phyloP scores from a whole-genome alignment of 768 basidiomycete genomes.

The Aureoboletus auriporus region DNA sequence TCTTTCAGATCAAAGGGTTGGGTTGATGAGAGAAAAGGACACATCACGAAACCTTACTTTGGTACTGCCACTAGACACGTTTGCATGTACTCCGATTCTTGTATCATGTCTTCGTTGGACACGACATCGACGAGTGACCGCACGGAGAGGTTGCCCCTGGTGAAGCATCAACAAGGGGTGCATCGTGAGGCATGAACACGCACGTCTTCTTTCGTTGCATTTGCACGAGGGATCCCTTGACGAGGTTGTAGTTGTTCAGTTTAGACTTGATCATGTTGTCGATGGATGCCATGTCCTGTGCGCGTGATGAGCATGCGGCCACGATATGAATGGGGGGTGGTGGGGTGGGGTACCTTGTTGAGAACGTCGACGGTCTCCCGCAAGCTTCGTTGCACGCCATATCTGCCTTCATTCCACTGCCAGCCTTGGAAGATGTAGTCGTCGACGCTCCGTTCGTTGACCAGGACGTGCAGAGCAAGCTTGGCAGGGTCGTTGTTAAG shows the following conservation, averaged over 20 bases:
- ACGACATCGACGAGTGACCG: constrained; percentile 85
- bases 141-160: constrained; percentile 91
- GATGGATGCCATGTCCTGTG: constrained; percentile 85
- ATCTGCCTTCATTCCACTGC: constrained; percentile 94
- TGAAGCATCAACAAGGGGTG: constrained; percentile 1
- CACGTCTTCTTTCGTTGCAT: constrained; percentile 95
- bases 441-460: constrained; percentile 78
- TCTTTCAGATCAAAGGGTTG: constrained; percentile 38
- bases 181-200: constrained; percentile 21
- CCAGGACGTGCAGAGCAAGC: constrained; percentile 68
- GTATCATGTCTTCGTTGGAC: constrained; percentile 72
- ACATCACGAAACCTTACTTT: constrained; percentile 52
- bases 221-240: constrained; percentile 87
- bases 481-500: constrained; percentile 82
- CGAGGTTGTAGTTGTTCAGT: constrained; percentile 85
- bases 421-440: constrained; percentile 76
- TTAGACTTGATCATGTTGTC: constrained; percentile 94
- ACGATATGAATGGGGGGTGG: constrained; percentile 16
- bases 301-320: constrained; percentile 22
- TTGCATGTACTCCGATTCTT: constrained; percentile 91
- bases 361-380: constrained; percentile 82
- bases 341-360: constrained; percentile 57
- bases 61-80: constrained; percentile 92
- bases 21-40: background rate
- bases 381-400: constrained; percentile 77